Evolutionary conservation across 225 moss, liverwort and hornwort species (phyloP).

Genomic region (Marchantia polymorpha): DNA sequence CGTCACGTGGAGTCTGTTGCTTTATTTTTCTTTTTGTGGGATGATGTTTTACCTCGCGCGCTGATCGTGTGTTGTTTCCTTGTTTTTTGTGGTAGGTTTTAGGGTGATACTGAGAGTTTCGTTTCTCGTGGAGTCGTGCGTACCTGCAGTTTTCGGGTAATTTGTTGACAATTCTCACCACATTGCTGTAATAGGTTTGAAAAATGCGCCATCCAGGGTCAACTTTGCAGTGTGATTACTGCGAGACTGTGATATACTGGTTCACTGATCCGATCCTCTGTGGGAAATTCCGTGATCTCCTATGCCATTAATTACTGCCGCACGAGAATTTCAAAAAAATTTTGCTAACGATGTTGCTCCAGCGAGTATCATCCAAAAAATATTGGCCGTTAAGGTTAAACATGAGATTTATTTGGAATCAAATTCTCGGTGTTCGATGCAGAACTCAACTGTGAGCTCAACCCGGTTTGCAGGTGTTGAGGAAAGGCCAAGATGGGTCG

Average conservation of each 20-base stretch:
- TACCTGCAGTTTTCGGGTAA: neutral
- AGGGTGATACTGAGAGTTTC: neutral
- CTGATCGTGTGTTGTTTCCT: neutral
- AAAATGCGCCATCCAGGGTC: too few species aligned
- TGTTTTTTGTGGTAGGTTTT: neutral
- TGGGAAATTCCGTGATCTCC: neutral
- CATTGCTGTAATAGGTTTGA: neutral
- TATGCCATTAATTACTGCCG: neutral
- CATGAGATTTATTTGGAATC: too few species aligned
- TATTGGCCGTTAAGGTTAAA: neutral
- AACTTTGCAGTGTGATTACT: neutral
- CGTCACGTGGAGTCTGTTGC: neutral
- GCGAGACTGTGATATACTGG: neutral
- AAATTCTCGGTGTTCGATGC: neutral
- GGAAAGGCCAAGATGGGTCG: conserved; percentile 54
- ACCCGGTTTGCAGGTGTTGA: neutral
- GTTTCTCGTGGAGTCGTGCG: neutral
- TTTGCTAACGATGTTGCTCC: neutral
- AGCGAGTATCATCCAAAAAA: neutral
- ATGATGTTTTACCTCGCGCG: neutral
- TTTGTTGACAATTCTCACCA: neutral
- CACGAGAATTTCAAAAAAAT: too few species aligned
- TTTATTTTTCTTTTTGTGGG: neutral
- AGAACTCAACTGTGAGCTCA: neutral
- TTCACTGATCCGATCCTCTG: neutral